Evolutionary conservation across 306 rosid species (phyloP).

Genomic region (Cucumis melo): DNA sequence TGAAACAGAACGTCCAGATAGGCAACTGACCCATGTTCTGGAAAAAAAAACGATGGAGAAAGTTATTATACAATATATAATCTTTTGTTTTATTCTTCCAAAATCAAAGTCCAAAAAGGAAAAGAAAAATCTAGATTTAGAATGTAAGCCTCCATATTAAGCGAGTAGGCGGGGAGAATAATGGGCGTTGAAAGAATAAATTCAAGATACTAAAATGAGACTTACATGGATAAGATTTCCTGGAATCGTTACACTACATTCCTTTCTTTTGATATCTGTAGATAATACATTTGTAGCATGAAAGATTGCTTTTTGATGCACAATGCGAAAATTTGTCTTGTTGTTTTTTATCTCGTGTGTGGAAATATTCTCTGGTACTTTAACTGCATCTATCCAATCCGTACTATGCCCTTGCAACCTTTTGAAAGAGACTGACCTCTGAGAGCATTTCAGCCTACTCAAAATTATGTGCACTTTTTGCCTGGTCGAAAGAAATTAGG

Average conservation of each 20-base stretch:
- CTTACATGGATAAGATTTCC: background rate
- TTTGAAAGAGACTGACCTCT: background rate
- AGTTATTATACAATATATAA: background rate
- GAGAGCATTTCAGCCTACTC: background rate
- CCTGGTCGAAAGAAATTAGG: background rate
- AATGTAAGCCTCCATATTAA: background rate
- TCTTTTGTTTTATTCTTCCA: background rate
- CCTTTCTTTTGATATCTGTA: background rate
- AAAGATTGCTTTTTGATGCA: background rate
- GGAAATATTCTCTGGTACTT: background rate
- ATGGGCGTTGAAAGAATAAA: too few relatives aligned
- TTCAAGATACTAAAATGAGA: background rate
- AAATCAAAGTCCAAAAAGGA: background rate
- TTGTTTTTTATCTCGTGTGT: background rate
- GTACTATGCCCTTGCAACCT: background rate
- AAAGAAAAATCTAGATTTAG: background rate
- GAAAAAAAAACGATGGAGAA: background rate
- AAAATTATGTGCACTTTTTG: background rate
- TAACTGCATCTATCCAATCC: background rate
- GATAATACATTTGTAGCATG: background rate
- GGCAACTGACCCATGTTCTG: background rate
- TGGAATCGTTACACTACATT: background rate
- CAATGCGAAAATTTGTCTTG: background rate
- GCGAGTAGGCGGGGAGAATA: background rate
- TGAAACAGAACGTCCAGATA: background rate